A percentile compares a stretch with the other conserved stretches of the same genome.
Conservation (phyloP, 352 stramenopile genomes). For the Phytophthora constricta region DNA sequence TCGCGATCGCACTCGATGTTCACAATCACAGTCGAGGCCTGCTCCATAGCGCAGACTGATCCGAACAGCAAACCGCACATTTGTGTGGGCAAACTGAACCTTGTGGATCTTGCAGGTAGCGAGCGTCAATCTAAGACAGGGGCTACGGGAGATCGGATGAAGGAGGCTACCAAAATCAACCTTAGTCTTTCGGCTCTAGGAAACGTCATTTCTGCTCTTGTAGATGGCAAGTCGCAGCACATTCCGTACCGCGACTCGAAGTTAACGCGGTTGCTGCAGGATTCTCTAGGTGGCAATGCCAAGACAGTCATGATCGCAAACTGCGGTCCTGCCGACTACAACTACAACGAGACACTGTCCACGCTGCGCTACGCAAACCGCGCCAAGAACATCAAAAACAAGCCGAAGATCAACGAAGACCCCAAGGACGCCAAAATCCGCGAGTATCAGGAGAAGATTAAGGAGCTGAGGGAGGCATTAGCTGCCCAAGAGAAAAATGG, state of each 20-base stretch:
- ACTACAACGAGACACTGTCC: constrained; percentile 95
- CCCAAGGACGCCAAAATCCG: constrained; percentile 74
- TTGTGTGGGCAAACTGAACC: constrained; percentile 94
- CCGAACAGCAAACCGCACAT: constrained; percentile 71
- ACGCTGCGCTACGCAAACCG: constrained; percentile 95
- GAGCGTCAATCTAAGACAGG: constrained; percentile 95
- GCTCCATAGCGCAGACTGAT: constrained; percentile 52
- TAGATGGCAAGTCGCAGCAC: constrained; percentile 91
- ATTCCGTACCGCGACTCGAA: constrained; percentile 94
- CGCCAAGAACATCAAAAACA: constrained; percentile 96
- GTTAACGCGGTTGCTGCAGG: constrained; percentile 87
- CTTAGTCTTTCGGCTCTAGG: constrained; percentile 76
- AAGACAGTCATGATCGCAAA: constrained; percentile 99
- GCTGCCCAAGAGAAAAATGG: constrained; percentile 66
- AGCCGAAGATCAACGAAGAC: constrained; percentile 93
- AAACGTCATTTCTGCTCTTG: constrained; percentile 86
- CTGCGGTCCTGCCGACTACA: constrained; percentile 96
- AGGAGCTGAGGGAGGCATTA: constrained; percentile 57
- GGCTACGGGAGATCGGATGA: constrained; percentile 91
- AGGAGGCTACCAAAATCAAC: constrained; percentile 95
- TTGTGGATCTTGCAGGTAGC: constrained; percentile 95
- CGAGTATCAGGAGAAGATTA: constrained; percentile 71
- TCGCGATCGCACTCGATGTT: constrained; percentile 96
- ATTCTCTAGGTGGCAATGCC: constrained; percentile 95
- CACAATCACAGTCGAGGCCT: constrained; percentile 93